These are phyloP conservation scores for Phoma sp. DNA, from an alignment of 2,329 filamentous ascomycete species.

Conservation along the genomic window DNA sequence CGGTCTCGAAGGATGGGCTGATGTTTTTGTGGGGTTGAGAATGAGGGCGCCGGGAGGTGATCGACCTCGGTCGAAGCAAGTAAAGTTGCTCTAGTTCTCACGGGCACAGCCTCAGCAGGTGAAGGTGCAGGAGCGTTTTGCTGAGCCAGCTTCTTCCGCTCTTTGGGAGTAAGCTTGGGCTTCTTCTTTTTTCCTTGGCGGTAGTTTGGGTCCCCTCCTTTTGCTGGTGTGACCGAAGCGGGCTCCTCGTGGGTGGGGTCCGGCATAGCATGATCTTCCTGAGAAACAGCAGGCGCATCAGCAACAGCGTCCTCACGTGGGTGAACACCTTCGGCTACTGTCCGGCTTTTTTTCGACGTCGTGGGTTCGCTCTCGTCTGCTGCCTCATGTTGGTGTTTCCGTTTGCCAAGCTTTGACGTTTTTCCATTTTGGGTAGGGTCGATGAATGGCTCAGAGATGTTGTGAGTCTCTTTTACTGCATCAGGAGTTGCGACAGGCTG, in stretches of 20 bases:
- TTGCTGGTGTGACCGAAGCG: constrained; percentile 21
- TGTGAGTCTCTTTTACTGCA: constrained; percentile 11
- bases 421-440: constrained; percentile 33
- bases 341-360: constrained; percentile 25
- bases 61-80: constrained; percentile 41
- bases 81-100: constrained; percentile 28
- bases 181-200: constrained; percentile 30
- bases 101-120: constrained; percentile 23
- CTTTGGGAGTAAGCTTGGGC: constrained; percentile 11
- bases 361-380: constrained; percentile 32
- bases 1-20: constrained; percentile 16
- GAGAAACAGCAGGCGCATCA: constrained; percentile 1
- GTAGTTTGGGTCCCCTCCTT: constrained; percentile 47
- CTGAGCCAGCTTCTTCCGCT: constrained; percentile 9
- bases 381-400: constrained; percentile 40
- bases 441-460: constrained; percentile 17
- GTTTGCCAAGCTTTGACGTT: constrained; percentile 45
- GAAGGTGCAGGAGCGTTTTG: constrained; percentile 27
- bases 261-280: constrained; percentile 16
- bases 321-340: not conserved
- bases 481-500: constrained; percentile 16
- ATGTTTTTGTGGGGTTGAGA: constrained; percentile 29
- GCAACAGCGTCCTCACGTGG: not conserved
- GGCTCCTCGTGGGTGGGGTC: constrained; percentile 12
- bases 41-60: constrained; percentile 11